A percentile compares a stretch with the other conserved stretches of the same genome.
These are phyloP conservation scores for Myxozyma kluyveri DNA, from an alignment of 805 yeast genomes.

Conservation along the genomic window DNA sequence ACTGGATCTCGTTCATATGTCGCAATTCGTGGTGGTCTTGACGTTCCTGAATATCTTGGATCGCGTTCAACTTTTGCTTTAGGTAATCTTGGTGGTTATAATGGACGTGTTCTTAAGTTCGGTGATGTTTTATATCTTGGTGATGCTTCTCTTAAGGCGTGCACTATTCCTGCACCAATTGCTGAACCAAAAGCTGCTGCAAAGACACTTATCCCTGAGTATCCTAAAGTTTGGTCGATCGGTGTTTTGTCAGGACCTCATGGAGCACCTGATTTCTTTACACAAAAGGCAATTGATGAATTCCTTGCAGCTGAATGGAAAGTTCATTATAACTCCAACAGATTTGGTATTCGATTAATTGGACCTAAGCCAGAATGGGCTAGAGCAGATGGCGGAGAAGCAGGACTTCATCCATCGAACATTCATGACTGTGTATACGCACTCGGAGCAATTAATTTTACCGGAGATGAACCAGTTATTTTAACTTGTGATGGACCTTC, in stretches of 20 bases:
- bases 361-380: conserved; percentile 99
- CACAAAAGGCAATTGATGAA: conserved; percentile 64
- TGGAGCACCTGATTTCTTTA: conserved; percentile 94
- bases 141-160: conserved; percentile 65
- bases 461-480: conserved; percentile 98
- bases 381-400: conserved; percentile 93
- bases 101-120: conserved; percentile 84
- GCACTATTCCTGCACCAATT: conserved; percentile 70
- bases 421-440: conserved; percentile 97
- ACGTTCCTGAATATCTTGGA: conserved; percentile 89
- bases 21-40: conserved; percentile 89
- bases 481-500: conserved; percentile 97
- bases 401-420: conserved; percentile 97
- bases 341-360: conserved; percentile 90
- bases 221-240: conserved; percentile 68
- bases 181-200: conserved; percentile 63
- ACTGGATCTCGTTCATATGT: conserved; percentile 87
- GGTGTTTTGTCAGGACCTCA: conserved; percentile 98
- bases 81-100: conserved; percentile 87
- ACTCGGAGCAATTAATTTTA: conserved; percentile 92
- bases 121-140: conserved; percentile 92
- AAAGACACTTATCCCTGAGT: conserved; percentile 51
- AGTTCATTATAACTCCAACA: conserved; percentile 93
- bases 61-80: conserved; percentile 95
- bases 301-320: conserved; percentile 84